These are phyloP conservation scores for Rhodosporidiobolus odoratus DNA, from an alignment of 768 basidiomycete species.

Conservation along the genomic window DNA sequence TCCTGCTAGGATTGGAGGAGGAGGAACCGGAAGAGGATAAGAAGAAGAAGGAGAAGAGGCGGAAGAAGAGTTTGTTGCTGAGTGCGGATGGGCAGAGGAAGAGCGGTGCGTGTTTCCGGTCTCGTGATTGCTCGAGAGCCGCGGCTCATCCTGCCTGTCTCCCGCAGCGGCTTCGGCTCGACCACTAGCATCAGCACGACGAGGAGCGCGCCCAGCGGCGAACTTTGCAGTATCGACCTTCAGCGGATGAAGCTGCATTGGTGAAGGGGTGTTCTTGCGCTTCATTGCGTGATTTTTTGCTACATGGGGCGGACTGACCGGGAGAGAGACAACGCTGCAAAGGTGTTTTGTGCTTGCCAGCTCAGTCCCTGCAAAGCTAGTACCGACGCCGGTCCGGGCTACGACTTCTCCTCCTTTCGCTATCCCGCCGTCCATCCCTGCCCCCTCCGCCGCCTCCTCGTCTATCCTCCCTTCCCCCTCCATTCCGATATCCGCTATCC, in stretches of 20 bases:
- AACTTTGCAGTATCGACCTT: constrained; percentile 24
- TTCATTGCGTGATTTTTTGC: too few species aligned
- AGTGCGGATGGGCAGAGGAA: constrained; percentile 33
- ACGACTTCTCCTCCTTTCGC: not conserved
- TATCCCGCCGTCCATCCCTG: not conserved
- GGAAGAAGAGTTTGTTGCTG: constrained; percentile 29
- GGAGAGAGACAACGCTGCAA: too few species aligned
- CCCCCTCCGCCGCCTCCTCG: not conserved
- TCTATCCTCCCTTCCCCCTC: not conserved
- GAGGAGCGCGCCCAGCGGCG: constrained; percentile 19
- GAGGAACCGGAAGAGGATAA: constrained; percentile 7
- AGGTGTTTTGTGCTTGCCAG: too few species aligned
- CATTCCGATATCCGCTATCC: not conserved
- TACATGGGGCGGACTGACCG: too few species aligned
- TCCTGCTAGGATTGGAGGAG: constrained; percentile 32
- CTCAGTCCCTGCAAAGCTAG: not conserved
- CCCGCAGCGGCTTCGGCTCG: constrained; percentile 8
- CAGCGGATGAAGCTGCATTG: not conserved
- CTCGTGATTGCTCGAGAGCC: not conserved
- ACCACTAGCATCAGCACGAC: constrained; percentile 9
- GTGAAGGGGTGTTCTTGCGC: not conserved
- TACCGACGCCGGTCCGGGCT: not conserved
- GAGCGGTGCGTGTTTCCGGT: constrained; percentile 5
- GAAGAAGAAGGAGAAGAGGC: constrained; percentile 30
- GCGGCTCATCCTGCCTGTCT: not conserved